Percentiles rank a stretch among this genome's conserved stretches.
These are phyloP conservation scores for Nannochloris sp. DNA, from an alignment of 139 green algal genomes.

Conservation along the genomic window DNA sequence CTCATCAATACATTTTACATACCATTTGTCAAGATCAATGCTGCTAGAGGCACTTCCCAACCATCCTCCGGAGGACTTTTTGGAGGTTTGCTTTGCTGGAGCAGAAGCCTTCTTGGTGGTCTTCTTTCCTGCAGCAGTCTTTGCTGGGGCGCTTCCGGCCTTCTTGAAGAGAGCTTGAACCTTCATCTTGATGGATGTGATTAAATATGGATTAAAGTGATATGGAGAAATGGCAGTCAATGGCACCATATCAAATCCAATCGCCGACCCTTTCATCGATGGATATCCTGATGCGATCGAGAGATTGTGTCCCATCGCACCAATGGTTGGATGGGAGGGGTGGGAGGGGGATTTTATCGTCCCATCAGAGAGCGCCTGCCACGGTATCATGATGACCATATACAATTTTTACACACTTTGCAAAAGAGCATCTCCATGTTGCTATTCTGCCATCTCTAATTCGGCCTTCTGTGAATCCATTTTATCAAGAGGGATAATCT, in stretches of 20 bases:
- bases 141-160: slow-evolving; percentile 14
- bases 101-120: slow-evolving; percentile 4
- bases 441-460: too few relatives aligned
- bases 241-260: too few relatives aligned
- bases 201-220: background rate
- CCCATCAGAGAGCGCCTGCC: too few relatives aligned
- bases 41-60: slow-evolving; percentile 39
- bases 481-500: slow-evolving; percentile 18
- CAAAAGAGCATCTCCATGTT: too few relatives aligned
- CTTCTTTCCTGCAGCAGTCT: slow-evolving; percentile 22
- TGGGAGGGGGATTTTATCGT: too few relatives aligned
- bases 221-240: too few relatives aligned
- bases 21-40: slow-evolving; percentile 73
- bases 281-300: too few relatives aligned
- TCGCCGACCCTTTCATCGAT: too few relatives aligned
- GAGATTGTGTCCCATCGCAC: too few relatives aligned
- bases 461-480: background rate
- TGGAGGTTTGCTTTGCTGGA: slow-evolving; percentile 9
- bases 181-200: slow-evolving; percentile 22
- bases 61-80: slow-evolving; percentile 42
- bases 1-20: slow-evolving; percentile 14
- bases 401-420: too few relatives aligned
- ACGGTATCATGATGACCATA: too few relatives aligned
- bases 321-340: too few relatives aligned
- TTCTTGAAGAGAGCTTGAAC: slow-evolving; percentile 52